Percentiles rank a stretch among this genome's conserved stretches.
phyloP scores from a whole-genome alignment of 495 filamentous ascomycete species.

The Annulohypoxylon moriforme region DNA sequence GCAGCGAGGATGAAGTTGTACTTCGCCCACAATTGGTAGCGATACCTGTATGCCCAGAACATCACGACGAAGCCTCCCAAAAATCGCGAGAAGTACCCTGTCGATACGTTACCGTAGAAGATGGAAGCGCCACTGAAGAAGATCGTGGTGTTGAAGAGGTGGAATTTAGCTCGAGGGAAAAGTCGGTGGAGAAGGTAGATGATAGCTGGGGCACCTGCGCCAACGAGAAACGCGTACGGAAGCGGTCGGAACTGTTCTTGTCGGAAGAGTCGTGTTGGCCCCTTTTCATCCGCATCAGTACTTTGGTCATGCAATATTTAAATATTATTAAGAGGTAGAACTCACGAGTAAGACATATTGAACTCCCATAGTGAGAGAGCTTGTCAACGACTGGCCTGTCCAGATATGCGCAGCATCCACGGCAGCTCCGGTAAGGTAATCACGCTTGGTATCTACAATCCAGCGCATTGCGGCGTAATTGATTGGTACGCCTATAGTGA shows the following conservation, averaged over 20 bases:
- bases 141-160: constrained; percentile 68
- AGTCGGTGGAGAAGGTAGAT: constrained; percentile 61
- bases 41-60: constrained; percentile 63
- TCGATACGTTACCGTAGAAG: constrained; percentile 63
- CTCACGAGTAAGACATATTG: constrained; percentile 66
- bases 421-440: constrained; percentile 63
- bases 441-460: constrained; percentile 61
- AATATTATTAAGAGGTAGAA: background rate
- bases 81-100: constrained; percentile 65
- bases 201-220: constrained; percentile 60
- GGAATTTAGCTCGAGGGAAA: constrained; percentile 63
- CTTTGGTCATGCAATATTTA: background rate
- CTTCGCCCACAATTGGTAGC: constrained; percentile 66
- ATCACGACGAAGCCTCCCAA: constrained; percentile 68
- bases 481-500: constrained; percentile 59
- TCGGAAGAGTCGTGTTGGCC: constrained; percentile 64
- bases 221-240: constrained; percentile 68
- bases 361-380: constrained; percentile 61
- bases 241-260: constrained; percentile 60
- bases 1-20: constrained; percentile 69
- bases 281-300: constrained; percentile 40
- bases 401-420: constrained; percentile 66
- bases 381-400: constrained; percentile 62
- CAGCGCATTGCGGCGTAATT: constrained; percentile 61
- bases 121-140: constrained; percentile 59